Evolutionary conservation across 805 yeast species (phyloP).

Genomic region (Yarrowia osloensis): DNA sequence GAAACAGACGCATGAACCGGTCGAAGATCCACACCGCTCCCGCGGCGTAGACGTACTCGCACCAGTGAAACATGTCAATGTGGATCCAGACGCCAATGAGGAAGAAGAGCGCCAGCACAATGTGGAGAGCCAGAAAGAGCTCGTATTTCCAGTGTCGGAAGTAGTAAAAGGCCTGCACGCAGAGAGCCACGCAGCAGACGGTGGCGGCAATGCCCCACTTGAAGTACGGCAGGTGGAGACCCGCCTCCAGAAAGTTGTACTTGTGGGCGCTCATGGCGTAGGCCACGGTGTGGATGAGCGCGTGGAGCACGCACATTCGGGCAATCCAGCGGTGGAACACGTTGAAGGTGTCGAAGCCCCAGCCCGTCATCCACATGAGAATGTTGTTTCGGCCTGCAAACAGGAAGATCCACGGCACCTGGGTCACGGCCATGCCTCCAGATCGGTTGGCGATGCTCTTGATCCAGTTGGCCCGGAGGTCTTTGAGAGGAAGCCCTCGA

Average conservation of each 20-base stretch:
- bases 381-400: slow-evolving; percentile 75
- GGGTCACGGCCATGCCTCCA: slow-evolving; percentile 37
- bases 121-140: slow-evolving; percentile 57
- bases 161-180: slow-evolving; percentile 53
- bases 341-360: slow-evolving; percentile 61
- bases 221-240: slow-evolving; percentile 17
- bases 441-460: slow-evolving; percentile 36
- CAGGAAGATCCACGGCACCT: slow-evolving; percentile 39
- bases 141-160: slow-evolving; percentile 63
- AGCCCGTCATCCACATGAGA: slow-evolving; percentile 59
- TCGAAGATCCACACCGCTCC: slow-evolving; percentile 74
- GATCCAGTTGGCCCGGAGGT: slow-evolving; percentile 39
- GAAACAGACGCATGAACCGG: slow-evolving; percentile 57
- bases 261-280: slow-evolving; percentile 31
- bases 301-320: slow-evolving; percentile 35
- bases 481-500: slow-evolving; percentile 44
- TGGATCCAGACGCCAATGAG: slow-evolving; percentile 62
- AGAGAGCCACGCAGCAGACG: slow-evolving; percentile 47
- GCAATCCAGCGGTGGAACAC: slow-evolving; percentile 53
- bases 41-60: slow-evolving; percentile 54
- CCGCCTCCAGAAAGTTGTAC: neutral
- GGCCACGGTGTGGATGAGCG: slow-evolving; percentile 37
- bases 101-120: slow-evolving; percentile 55
- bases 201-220: slow-evolving; percentile 51
- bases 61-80: slow-evolving; percentile 47